Conservation (phyloP, 2,329 filamentous ascomycete species). For the Hymenoscyphus repandus region DNA sequence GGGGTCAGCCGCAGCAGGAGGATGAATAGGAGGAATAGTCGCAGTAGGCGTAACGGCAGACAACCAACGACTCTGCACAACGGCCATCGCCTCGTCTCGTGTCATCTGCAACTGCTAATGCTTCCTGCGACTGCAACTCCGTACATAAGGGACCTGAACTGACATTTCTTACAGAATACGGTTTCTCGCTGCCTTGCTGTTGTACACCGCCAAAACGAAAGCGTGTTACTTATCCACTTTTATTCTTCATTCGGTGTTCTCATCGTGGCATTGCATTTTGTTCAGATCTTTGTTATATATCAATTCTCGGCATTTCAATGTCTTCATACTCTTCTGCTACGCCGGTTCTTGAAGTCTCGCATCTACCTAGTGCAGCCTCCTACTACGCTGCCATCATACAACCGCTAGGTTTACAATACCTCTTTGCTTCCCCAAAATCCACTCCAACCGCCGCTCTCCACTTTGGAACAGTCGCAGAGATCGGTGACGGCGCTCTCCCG, state of each 20-base stretch:
- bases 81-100: conserved; percentile 9
- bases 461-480: conserved; percentile 38
- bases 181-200: no score
- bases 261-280: conserved; percentile 1
- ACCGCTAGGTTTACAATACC: conserved; percentile 69
- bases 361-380: conserved; percentile 73
- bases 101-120: conserved; percentile 1
- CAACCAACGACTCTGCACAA: background rate
- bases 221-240: no score
- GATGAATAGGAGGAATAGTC: background rate
- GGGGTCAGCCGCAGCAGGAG: background rate
- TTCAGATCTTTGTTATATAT: background rate
- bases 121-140: background rate
- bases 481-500: conserved; percentile 4
- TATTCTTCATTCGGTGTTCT: background rate
- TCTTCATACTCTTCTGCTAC: background rate
- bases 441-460: conserved; percentile 22
- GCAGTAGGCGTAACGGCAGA: background rate
- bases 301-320: background rate
- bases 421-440: conserved; percentile 35
- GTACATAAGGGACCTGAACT: conserved; percentile 5
- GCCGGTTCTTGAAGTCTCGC: conserved; percentile 60
- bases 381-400: conserved; percentile 79
- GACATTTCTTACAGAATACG: background rate
- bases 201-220: conserved; percentile 1